Evolutionary conservation across 2,329 filamentous ascomycete genomes (phyloP).

Genomic region (Trichophyton benhamiae): DNA sequence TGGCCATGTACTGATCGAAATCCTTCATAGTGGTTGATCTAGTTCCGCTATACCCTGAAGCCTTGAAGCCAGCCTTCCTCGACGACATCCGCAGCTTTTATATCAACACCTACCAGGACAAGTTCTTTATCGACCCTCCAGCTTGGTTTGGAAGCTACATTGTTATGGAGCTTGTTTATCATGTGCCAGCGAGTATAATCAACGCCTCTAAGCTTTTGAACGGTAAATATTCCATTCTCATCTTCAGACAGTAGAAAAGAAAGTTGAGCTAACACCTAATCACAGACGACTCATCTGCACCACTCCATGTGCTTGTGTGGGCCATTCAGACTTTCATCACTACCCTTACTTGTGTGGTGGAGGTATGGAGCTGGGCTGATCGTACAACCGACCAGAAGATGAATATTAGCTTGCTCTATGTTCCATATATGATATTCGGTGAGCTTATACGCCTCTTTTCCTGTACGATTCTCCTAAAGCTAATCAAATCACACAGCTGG

Average conservation of each 20-base stretch:
- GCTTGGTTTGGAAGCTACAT: conserved; percentile 48
- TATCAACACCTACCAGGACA: conserved; percentile 49
- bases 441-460: conserved; percentile 19
- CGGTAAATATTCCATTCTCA: conserved; percentile 24
- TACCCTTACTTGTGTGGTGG: conserved; percentile 50
- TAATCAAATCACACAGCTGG: conserved; percentile 22
- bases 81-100: conserved; percentile 44
- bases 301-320: conserved; percentile 49
- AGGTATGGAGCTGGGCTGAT: conserved; percentile 46
- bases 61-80: conserved; percentile 40
- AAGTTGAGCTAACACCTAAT: not conserved
- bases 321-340: conserved; percentile 49
- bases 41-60: conserved; percentile 44
- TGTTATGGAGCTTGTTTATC: conserved; percentile 48
- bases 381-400: conserved; percentile 37
- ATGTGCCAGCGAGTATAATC: conserved; percentile 50
- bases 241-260: not conserved
- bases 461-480: not conserved
- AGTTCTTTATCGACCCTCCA: conserved; percentile 49
- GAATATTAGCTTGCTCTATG: conserved; percentile 42
- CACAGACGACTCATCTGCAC: conserved; percentile 45
- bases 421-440: conserved; percentile 46
- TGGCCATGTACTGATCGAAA: not conserved
- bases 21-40: conserved; percentile 45
- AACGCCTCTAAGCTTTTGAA: conserved; percentile 43